Conservation (phyloP, 2,329 filamentous ascomycete species). For the Apiospora kogelbergensis region DNA sequence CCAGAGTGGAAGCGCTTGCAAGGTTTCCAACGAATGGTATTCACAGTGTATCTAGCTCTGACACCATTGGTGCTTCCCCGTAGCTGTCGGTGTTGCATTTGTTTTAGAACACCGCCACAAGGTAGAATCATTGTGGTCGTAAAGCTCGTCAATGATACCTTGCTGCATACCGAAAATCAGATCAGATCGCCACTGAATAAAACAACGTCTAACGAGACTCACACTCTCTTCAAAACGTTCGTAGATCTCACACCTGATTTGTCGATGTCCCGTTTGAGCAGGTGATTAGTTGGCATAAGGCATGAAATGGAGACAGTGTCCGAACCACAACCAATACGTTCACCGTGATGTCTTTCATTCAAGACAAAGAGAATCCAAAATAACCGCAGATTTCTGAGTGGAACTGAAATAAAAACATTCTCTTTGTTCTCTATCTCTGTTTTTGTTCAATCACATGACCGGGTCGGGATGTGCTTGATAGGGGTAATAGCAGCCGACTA, state of each 20-base stretch:
- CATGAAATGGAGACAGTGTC: not conserved
- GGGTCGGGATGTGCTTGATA: not conserved
- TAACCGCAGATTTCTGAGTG: not conserved
- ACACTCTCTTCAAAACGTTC: too few species aligned
- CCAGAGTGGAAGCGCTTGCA: slow-evolving; percentile 4
- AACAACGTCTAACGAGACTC: too few species aligned
- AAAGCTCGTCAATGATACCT: not conserved
- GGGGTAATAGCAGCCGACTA: not conserved
- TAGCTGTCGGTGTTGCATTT: not conserved
- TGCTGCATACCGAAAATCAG: not conserved
- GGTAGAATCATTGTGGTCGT: not conserved
- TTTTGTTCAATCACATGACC: not conserved
- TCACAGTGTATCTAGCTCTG: not conserved
- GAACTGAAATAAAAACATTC: not conserved
- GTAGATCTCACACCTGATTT: too few species aligned
- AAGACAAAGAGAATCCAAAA: not conserved
- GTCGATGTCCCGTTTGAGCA: too few species aligned
- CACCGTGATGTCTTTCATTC: rapidly evolving
- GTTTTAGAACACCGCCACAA: not conserved
- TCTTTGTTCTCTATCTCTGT: not conserved
- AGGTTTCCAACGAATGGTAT: slow-evolving; percentile 3
- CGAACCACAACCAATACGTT: not conserved
- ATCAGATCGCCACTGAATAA: too few species aligned
- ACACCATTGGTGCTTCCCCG: not conserved
- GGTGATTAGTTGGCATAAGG: too few species aligned